Percentiles rank a stretch among this genome's conserved stretches.
Evolutionary conservation across 371 early-diverging fungal genomes (phyloP).

Genomic region (Gilbertella persicaria): DNA sequence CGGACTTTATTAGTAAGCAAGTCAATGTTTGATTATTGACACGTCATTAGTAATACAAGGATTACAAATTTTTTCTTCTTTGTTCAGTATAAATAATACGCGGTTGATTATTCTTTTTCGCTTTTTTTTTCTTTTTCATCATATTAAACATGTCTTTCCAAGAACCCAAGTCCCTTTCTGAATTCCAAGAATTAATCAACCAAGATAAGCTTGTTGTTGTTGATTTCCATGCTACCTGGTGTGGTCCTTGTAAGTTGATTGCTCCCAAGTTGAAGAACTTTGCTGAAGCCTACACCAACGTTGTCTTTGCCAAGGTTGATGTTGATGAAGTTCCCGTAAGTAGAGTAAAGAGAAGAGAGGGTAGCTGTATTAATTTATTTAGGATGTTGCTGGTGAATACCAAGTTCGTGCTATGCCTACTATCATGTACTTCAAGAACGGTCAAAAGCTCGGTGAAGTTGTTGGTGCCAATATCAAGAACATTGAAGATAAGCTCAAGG

Average conservation of each 20-base stretch:
- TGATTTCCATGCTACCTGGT: constrained; percentile 75
- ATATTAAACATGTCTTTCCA: constrained; percentile 14
- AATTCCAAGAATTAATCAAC: constrained; percentile 34
- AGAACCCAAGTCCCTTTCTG: constrained; percentile 31
- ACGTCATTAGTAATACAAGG: too few relatives aligned
- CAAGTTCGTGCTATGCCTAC: constrained; percentile 92
- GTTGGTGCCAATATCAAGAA: constrained; percentile 66
- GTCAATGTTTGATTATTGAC: too few relatives aligned
- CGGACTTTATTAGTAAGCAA: too few relatives aligned
- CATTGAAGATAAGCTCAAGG: constrained; percentile 23
- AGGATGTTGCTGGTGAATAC: constrained; percentile 71
- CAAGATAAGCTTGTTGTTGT: constrained; percentile 49
- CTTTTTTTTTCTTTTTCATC: constrained; percentile 9
- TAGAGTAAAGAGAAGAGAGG: neutral
- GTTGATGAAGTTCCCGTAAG: constrained; percentile 69
- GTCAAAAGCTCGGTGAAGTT: constrained; percentile 70
- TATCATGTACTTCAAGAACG: constrained; percentile 77
- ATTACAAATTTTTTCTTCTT: too few relatives aligned
- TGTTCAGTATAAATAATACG: too few relatives aligned
- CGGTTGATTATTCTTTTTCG: too few relatives aligned
- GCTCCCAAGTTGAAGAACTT: constrained; percentile 71
- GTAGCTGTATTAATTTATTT: neutral
- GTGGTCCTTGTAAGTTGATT: constrained; percentile 89
- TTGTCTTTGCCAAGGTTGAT: constrained; percentile 83
- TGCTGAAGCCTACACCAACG: constrained; percentile 50